phyloP scores from a whole-genome alignment of 495 filamentous ascomycete species.

The Aspergillus avenaceus region DNA sequence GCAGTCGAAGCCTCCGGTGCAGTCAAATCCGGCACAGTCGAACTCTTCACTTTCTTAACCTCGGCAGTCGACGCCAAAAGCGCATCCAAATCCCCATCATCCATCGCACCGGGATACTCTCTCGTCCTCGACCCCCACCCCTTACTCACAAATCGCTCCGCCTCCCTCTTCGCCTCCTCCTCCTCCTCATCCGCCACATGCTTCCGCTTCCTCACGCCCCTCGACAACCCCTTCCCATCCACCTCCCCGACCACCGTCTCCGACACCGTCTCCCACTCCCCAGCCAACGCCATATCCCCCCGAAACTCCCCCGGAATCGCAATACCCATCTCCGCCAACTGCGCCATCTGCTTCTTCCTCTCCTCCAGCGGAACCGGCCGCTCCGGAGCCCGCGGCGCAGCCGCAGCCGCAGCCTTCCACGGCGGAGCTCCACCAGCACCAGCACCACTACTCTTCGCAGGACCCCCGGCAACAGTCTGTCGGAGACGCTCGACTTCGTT shows the following conservation, averaged over 20 bases:
- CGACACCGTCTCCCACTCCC: conserved; percentile 78
- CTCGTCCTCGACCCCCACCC: conserved; percentile 73
- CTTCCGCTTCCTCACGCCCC: conserved; percentile 69
- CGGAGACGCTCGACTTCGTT: conserved; percentile 84
- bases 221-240: conserved; percentile 25
- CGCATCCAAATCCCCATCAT: conserved; percentile 63
- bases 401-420: conserved; percentile 20
- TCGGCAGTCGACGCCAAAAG: conserved; percentile 54
- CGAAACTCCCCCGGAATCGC: conserved; percentile 76
- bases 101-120: conserved; percentile 54
- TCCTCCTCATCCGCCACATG: conserved; percentile 53
- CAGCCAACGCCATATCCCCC: conserved; percentile 78
- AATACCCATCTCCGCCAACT: conserved; percentile 84
- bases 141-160: conserved; percentile 58
- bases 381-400: conserved; percentile 16
- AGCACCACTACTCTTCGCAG: conserved; percentile 14
- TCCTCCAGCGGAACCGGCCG: conserved; percentile 57
- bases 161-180: conserved; percentile 60
- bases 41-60: conserved; percentile 37
- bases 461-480: conserved; percentile 56
- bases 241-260: conserved; percentile 49
- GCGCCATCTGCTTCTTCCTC: conserved; percentile 76
- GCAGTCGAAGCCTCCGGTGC: conserved; percentile 1
- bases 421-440: conserved; percentile 17
- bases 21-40: conserved; percentile 12